Percentiles rank a stretch among this genome's conserved stretches.
Conservation (phyloP, 1,284 basidiomycete genomes). For the Leccinum pseudoinsigne region DNA sequence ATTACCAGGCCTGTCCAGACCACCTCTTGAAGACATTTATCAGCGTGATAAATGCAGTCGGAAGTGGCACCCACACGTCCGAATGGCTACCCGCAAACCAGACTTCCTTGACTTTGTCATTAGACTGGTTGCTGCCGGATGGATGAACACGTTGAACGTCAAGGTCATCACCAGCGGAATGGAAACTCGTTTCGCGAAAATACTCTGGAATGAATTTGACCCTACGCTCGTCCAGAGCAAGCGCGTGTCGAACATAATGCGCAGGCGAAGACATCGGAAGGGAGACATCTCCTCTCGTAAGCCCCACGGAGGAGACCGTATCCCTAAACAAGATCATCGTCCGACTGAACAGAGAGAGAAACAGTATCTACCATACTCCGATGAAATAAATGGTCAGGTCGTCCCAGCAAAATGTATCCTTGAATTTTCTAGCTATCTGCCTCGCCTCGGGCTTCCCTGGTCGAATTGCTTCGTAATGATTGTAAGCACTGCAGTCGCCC, state of each 20-base stretch:
- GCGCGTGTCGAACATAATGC: conserved; percentile 9
- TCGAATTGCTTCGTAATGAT: too few relatives aligned
- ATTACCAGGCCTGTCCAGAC: conserved; percentile 9
- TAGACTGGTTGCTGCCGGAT: too few relatives aligned
- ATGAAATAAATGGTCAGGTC: conserved; percentile 32
- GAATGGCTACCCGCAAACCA: conserved; percentile 23
- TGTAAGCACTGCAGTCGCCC: conserved; percentile 33
- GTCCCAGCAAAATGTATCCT: neutral
- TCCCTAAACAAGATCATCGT: conserved; percentile 33
- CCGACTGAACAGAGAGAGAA: too few relatives aligned
- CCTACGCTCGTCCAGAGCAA: neutral
- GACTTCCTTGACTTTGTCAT: conserved; percentile 18
- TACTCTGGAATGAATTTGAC: neutral
- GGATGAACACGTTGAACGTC: neutral
- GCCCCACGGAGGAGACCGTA: conserved; percentile 24
- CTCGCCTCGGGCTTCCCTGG: too few relatives aligned
- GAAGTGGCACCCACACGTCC: conserved; percentile 17
- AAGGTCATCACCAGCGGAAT: neutral
- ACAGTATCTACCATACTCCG: conserved; percentile 32
- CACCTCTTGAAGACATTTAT: conserved; percentile 18
- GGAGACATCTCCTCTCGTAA: conserved; percentile 13
- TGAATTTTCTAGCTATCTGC: too few relatives aligned
- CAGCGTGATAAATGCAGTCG: too few relatives aligned
- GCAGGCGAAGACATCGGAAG: conserved; percentile 19
- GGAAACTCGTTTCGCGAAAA: too few relatives aligned